Evolutionary conservation across 1,139 yeast species (phyloP).

Genomic region (Arxiozyma bovina): DNA sequence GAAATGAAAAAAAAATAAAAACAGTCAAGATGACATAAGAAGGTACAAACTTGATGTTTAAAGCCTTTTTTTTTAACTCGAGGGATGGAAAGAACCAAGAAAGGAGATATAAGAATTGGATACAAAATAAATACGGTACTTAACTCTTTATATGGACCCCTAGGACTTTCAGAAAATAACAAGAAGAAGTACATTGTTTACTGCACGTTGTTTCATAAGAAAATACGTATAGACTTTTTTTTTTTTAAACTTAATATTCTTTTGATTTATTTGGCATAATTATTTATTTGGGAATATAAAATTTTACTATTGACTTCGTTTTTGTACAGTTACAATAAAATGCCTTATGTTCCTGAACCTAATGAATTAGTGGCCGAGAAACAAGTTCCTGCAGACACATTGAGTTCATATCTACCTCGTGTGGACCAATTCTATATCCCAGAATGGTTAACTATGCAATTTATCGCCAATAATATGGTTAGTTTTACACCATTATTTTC

Average conservation of each 20-base stretch:
- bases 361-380: conserved; percentile 1
- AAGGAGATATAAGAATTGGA: not conserved
- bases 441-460: conserved; percentile 38
- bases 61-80: not conserved
- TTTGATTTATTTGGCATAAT: not conserved
- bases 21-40: not conserved
- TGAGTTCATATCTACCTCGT: conserved; percentile 27
- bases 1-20: no score
- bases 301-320: not conserved
- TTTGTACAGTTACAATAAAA: not conserved
- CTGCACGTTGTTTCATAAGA: not conserved
- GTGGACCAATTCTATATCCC: conserved; percentile 38
- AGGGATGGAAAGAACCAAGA: not conserved
- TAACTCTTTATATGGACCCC: no score
- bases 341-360: conserved; percentile 3
- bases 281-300: not conserved
- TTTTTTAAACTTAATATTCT: not conserved
- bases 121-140: no score
- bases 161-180: no score
- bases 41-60: not conserved
- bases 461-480: conserved; percentile 37
- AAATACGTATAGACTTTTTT: not conserved
- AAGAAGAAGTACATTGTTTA: no score
- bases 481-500: conserved; percentile 76
- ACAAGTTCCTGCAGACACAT: conserved; percentile 11